Conservation (phyloP, 2,329 filamentous ascomycete species). For the Ascochyta fabae region DNA sequence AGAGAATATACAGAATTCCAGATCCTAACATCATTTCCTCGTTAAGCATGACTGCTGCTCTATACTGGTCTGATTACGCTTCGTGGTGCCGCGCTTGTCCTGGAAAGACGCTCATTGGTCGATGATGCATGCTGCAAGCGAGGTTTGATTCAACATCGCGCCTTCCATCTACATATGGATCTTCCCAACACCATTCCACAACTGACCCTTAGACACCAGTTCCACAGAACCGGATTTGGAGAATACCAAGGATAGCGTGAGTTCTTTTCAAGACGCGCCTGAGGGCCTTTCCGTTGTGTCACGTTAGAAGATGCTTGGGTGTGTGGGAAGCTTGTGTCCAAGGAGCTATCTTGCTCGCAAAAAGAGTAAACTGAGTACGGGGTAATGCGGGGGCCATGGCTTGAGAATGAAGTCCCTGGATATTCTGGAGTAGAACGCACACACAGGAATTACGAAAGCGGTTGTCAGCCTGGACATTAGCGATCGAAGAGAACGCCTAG, state of each 20-base stretch:
- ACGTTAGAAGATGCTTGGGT: background rate
- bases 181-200: background rate
- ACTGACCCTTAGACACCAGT: background rate
- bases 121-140: conserved; percentile 9
- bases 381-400: background rate
- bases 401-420: no score
- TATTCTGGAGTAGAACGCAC: no score
- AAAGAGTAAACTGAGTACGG: background rate
- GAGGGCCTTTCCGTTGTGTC: background rate
- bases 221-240: background rate
- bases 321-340: background rate
- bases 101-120: conserved; percentile 1
- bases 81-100: background rate
- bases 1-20: background rate
- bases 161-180: background rate
- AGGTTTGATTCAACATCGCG: background rate
- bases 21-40: background rate
- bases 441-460: no score
- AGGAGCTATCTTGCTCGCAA: background rate
- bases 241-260: background rate
- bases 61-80: background rate
- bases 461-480: no score
- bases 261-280: background rate
- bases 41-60: background rate
- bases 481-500: no score